Conservation (phyloP, 176 grass and related monocot species). For the maize (Zea mays) region DNA sequence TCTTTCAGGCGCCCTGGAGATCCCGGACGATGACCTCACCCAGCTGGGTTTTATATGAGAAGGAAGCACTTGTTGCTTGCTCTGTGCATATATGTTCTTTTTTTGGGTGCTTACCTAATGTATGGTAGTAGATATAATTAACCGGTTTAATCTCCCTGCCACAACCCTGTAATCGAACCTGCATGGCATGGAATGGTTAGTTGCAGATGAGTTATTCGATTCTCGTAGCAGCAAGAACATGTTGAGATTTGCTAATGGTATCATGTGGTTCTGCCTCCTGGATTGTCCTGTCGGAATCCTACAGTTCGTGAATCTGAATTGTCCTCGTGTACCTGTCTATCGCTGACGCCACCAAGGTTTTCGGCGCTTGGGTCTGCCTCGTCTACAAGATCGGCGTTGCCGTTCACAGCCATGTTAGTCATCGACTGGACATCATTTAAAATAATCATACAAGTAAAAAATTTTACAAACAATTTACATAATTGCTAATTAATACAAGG, state of each 20-base stretch:
- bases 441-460: too few species aligned
- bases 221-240: slow-evolving; percentile 33
- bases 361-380: too few species aligned
- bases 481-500: too few species aligned
- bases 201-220: slow-evolving; percentile 34
- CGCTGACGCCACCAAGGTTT: too few species aligned
- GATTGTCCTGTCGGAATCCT: background rate
- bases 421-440: too few species aligned
- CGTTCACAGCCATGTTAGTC: too few species aligned
- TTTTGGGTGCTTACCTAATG: background rate
- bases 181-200: slow-evolving; percentile 15
- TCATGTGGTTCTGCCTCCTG: background rate
- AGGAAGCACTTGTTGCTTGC: slow-evolving; percentile 12
- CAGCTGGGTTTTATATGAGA: slow-evolving; percentile 62
- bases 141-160: slow-evolving; percentile 41
- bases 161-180: slow-evolving; percentile 26
- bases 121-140: slow-evolving; percentile 22
- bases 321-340: too few species aligned
- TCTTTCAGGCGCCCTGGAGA: slow-evolving; percentile 56
- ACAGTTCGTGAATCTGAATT: too few species aligned
- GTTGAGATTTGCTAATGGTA: slow-evolving; percentile 9
- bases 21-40: slow-evolving; percentile 67
- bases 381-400: too few species aligned
- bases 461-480: too few species aligned
- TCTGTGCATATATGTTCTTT: slow-evolving; percentile 44